phyloP scores from a whole-genome alignment of 257 asterid species.

The Solanum raphanifolium region DNA sequence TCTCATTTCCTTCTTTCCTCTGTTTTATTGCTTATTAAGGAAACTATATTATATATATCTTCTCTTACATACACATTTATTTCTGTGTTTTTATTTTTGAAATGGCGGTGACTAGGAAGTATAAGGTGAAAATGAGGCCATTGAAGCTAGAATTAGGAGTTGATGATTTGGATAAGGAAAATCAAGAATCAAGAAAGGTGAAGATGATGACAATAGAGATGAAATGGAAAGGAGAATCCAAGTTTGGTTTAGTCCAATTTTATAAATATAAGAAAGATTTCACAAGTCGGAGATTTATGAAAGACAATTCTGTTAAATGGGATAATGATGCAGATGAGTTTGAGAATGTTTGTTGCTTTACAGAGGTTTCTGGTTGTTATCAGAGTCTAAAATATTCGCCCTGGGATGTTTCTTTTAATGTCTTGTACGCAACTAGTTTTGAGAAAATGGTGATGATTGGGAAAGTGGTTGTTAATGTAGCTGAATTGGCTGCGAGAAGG shows the following conservation, averaged over 20 bases:
- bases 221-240: slow-evolving; percentile 65
- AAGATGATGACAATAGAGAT: slow-evolving; percentile 22
- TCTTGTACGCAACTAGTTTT: slow-evolving; percentile 30
- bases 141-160: slow-evolving; percentile 26
- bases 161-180: neutral
- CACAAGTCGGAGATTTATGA: slow-evolving; percentile 24
- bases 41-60: neutral
- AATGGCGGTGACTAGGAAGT: slow-evolving; percentile 43
- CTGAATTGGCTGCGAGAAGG: slow-evolving; percentile 39
- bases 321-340: slow-evolving; percentile 52
- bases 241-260: slow-evolving; percentile 38
- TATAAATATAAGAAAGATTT: slow-evolving; percentile 10
- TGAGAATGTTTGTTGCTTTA: slow-evolving; percentile 43
- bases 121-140: slow-evolving; percentile 43
- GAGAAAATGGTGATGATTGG: slow-evolving; percentile 45
- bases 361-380: slow-evolving; percentile 14
- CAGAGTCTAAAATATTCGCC: slow-evolving; percentile 21
- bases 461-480: slow-evolving; percentile 34
- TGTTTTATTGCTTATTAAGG: neutral
- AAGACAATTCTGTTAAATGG: slow-evolving; percentile 10
- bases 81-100: neutral
- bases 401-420: slow-evolving; percentile 36
- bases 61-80: neutral
- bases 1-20: neutral
- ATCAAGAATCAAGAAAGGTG: slow-evolving; percentile 1